phyloP scores from a whole-genome alignment of 176 grass and related monocot species.

The Oryza coarctata region DNA sequence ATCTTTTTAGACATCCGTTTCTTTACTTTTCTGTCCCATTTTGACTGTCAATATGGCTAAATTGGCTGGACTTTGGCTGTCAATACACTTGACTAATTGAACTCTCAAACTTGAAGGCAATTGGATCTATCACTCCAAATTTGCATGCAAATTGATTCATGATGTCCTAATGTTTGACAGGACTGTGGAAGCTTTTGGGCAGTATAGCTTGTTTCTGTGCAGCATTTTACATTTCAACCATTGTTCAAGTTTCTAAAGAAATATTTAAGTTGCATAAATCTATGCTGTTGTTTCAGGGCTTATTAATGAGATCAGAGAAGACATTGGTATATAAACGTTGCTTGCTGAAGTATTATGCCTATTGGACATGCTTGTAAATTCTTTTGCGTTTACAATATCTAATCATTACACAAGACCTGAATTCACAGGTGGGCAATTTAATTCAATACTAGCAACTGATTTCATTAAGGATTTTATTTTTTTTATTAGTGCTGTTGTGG shows the following conservation, averaged over 20 bases:
- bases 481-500: neutral
- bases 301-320: conserved; percentile 79
- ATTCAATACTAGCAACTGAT: neutral
- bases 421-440: conserved; percentile 59
- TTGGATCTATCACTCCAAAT: too few species aligned
- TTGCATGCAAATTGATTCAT: too few species aligned
- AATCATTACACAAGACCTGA: conserved; percentile 85
- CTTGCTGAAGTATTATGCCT: conserved; percentile 89
- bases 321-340: conserved; percentile 69
- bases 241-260: conserved; percentile 4
- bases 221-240: conserved; percentile 4
- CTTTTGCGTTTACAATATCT: conserved; percentile 90
- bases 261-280: conserved; percentile 29
- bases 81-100: conserved; percentile 8
- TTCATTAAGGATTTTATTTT: neutral
- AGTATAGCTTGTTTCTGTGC: conserved; percentile 17
- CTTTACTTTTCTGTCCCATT: neutral
- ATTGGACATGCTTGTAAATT: conserved; percentile 97
- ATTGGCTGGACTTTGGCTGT: neutral
- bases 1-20: neutral
- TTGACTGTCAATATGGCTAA: neutral
- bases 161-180: too few species aligned
- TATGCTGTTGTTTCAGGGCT: conserved; percentile 50
- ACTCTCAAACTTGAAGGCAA: neutral
- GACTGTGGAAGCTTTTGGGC: neutral